A percentile compares a stretch with the other conserved stretches of the same genome.
Conservation (phyloP, 2,329 filamentous ascomycete species). For the Claviceps lovelessii region DNA sequence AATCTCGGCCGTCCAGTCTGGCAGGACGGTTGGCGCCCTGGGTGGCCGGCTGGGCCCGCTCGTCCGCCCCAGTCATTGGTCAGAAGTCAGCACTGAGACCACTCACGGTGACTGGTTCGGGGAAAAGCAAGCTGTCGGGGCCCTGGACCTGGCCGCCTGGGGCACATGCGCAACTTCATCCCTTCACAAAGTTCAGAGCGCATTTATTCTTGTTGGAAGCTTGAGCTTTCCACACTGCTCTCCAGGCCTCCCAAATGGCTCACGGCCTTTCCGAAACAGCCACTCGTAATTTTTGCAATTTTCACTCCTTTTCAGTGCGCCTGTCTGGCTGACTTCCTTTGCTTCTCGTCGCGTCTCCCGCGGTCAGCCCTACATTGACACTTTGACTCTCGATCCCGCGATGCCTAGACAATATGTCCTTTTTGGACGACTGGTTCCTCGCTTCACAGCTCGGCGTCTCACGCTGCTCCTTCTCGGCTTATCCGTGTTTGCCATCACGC, state of each 20-base stretch:
- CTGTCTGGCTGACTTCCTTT: not conserved
- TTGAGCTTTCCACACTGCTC: not conserved
- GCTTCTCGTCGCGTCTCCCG: not conserved
- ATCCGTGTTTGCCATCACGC: conserved; percentile 38
- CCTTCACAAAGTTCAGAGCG: not conserved
- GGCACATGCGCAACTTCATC: not conserved
- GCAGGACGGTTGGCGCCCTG: too few relatives aligned
- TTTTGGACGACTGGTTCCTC: conserved; percentile 34
- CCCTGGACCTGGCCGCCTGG: too few relatives aligned
- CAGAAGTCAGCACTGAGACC: not conserved
- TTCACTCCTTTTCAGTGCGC: too few relatives aligned
- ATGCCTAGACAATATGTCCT: conserved; percentile 21
- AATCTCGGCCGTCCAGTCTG: too few relatives aligned
- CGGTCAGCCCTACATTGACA: not conserved
- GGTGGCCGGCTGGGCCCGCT: not conserved
- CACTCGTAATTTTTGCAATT: not conserved
- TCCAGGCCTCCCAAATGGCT: not conserved
- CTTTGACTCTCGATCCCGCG: not conserved
- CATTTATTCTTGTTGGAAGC: not conserved
- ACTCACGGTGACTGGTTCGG: not conserved
- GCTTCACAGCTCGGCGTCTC: conserved; percentile 37
- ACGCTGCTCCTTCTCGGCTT: conserved; percentile 36
- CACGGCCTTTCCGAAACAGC: not conserved
- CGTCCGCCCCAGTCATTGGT: not conserved
- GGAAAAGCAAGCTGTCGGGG: not conserved